Conservation (phyloP, 305 asterid genomes). For the Coffea humblotiana region DNA sequence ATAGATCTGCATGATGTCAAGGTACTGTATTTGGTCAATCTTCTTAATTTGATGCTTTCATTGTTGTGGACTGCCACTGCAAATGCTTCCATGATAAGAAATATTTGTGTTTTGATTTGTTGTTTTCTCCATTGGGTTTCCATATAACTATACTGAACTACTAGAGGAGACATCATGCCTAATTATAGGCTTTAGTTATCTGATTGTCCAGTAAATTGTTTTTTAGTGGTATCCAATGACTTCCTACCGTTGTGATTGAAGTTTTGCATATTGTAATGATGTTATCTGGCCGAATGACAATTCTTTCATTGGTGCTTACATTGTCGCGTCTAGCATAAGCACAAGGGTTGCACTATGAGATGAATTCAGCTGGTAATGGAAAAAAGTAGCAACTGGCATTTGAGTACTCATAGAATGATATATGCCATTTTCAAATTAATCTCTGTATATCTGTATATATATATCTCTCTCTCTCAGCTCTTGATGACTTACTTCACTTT, state of each 20-base stretch:
- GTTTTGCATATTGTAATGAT: not conserved
- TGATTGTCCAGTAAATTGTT: not conserved
- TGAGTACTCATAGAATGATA: not conserved
- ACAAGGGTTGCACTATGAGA: not conserved
- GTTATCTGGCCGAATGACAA: not conserved
- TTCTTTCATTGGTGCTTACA: not conserved
- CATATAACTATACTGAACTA: not conserved
- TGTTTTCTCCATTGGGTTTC: not conserved
- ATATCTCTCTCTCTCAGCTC: not conserved
- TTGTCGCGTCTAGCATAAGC: not conserved
- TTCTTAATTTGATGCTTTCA: constrained; percentile 11
- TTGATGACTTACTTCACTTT: not conserved
- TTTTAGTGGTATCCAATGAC: not conserved
- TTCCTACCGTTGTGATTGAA: not conserved
- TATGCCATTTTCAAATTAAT: not conserved
- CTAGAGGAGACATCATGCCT: not conserved
- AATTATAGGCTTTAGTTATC: not conserved
- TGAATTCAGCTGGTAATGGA: not conserved
- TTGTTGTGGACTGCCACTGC: constrained; percentile 12
- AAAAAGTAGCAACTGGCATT: not conserved
- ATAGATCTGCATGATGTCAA: constrained; percentile 93
- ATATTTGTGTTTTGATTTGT: not conserved
- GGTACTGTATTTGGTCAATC: constrained; percentile 46
- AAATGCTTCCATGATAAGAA: not conserved
- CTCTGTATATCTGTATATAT: not conserved